Base-by-base conservation (phyloP, 345 rosid genomes). In the Euphorbia tirucalli region DNA sequence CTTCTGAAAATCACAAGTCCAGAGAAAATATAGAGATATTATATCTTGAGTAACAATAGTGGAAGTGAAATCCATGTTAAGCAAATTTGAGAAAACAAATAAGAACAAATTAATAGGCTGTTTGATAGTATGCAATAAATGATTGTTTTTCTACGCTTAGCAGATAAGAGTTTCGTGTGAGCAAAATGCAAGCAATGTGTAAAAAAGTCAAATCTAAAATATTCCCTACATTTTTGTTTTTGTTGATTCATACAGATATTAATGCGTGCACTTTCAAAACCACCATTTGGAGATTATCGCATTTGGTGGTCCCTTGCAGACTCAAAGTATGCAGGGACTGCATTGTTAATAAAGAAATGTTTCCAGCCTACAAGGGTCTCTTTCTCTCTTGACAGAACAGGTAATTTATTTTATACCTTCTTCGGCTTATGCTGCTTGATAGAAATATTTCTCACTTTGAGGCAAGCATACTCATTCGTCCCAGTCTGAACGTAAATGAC, bases 301-400 rank as follows among this genome's bases (percentile, higher is more conserved):
- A 78, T 85, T 81, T 95, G 99, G 98, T 95, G 98, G 99, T 92
- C 98, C 72, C 96, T 92, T n/a, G 88, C 92, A 25, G 97, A 95
- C 58, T 87, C 93, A 0, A 95, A 95, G 83, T 92, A 95, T 82
- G 99, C 99, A 18, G 97, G 99, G 81, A 95, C 97, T 64, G 99
- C 96, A 28, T 82, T 95, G 78, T 75, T 95, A 30, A 85, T 90
- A 41, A 95, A 92, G 84, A 95, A 90, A 75, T 90, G 93, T 82
- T 85, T 74, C 75, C 85, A 73, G 61, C 96, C 92, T 6, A 61
- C 60, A 22, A 90, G 77, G 71, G 89, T 95, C 68, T 85, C 83
- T 75, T 95, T 92, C 77, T 85, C 87, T 68, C 88, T 95, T 3
- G 93, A 92, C 66, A 80, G 70, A 79, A 65, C 92, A 82, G 96